These are phyloP conservation scores for Hyaloscypha finlandica DNA, from an alignment of 495 filamentous ascomycete species.

Conservation along the genomic window DNA sequence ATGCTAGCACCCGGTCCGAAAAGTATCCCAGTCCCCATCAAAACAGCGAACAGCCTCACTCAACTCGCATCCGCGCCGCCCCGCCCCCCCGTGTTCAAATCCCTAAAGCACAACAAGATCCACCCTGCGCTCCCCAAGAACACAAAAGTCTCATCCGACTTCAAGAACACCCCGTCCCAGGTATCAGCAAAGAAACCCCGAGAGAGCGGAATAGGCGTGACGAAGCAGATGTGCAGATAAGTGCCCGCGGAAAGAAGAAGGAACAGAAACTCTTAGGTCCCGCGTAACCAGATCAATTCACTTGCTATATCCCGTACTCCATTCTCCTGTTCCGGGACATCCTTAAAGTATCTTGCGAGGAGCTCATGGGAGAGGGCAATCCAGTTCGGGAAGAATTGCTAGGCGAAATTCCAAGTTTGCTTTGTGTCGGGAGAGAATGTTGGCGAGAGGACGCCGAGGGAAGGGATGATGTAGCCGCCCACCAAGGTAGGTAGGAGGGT, in stretches of 20 bases:
- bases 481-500: slow-evolving; percentile 39
- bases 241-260: slow-evolving; percentile 3
- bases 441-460: slow-evolving; percentile 31
- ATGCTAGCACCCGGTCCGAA: slow-evolving; percentile 34
- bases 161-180: slow-evolving; percentile 4
- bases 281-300: slow-evolving; percentile 24
- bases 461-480: slow-evolving; percentile 38
- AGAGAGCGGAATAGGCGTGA: slow-evolving; percentile 11
- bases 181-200: slow-evolving; percentile 23
- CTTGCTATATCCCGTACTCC: slow-evolving; percentile 4
- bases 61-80: slow-evolving; percentile 9
- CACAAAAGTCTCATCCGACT: slow-evolving; percentile 18
- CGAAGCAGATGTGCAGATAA: slow-evolving; percentile 26
- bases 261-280: slow-evolving; percentile 24
- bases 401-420: slow-evolving; percentile 33
- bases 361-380: slow-evolving; percentile 31
- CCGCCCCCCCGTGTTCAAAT: slow-evolving; percentile 23
- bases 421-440: slow-evolving; percentile 30
- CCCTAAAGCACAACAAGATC: slow-evolving; percentile 18
- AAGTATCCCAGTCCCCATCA: slow-evolving; percentile 24
- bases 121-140: slow-evolving; percentile 21
- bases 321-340: slow-evolving; percentile 10
- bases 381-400: slow-evolving; percentile 39
- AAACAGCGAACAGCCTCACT: slow-evolving; percentile 16
- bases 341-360: slow-evolving; percentile 12